A percentile compares a stretch with the other conserved stretches of the same genome.
These are phyloP conservation scores for Chlorella ohadii DNA, from an alignment of 139 green algal genomes.

Conservation along the genomic window DNA sequence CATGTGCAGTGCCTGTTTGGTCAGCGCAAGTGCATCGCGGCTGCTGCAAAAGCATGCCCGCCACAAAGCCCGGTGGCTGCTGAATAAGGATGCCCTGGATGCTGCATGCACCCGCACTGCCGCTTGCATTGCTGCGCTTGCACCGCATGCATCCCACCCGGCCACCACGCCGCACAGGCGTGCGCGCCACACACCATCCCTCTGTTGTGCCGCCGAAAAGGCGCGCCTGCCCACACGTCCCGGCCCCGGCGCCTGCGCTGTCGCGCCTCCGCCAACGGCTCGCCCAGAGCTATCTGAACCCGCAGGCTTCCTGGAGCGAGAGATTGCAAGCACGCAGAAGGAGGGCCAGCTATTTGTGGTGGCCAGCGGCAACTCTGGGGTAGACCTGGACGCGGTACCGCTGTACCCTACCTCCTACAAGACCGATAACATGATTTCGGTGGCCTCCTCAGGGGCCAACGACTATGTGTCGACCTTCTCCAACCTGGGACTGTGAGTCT, in stretches of 20 bases:
- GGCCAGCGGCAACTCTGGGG: constrained; percentile 50
- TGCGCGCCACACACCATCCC: not conserved
- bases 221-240: not conserved
- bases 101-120: no score
- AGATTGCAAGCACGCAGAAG: constrained; percentile 24
- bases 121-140: no score
- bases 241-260: not conserved
- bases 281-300: not conserved
- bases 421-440: constrained; percentile 39
- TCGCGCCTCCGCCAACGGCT: not conserved
- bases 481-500: constrained; percentile 38
- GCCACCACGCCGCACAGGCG: no score
- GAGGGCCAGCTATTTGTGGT: constrained; percentile 51
- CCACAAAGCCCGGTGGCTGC: no score
- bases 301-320: constrained; percentile 36
- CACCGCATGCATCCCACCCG: no score
- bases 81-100: no score
- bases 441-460: constrained; percentile 32
- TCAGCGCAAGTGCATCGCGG: not conserved
- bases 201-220: no score
- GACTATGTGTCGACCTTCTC: constrained; percentile 36
- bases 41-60: no score
- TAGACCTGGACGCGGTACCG: constrained; percentile 42
- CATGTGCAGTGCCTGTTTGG: not conserved
- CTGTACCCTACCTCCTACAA: constrained; percentile 49